A percentile compares a stretch with the other conserved stretches of the same genome.
These are phyloP conservation scores for Blastobotrys elegans DNA, from an alignment of 1,139 yeast species.

Conservation along the genomic window DNA sequence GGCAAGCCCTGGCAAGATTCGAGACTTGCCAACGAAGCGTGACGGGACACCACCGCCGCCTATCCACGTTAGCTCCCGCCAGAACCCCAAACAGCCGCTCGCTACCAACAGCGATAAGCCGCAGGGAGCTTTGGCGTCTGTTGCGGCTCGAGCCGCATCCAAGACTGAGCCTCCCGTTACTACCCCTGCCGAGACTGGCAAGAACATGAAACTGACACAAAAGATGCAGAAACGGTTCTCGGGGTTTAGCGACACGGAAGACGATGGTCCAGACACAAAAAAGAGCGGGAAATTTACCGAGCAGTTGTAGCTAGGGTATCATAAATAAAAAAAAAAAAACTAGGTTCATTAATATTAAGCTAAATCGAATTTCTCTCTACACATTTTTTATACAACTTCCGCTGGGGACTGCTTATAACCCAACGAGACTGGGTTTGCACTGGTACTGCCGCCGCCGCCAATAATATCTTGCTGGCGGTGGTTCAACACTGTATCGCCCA, in stretches of 20 bases:
- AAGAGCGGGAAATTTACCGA: slow-evolving; percentile 4
- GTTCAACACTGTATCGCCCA: neutral
- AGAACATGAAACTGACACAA: neutral
- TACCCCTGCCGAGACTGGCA: slow-evolving; percentile 5
- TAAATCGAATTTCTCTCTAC: neutral
- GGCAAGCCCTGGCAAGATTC: slow-evolving; percentile 10
- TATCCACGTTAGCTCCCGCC: neutral
- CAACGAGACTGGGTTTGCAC: neutral
- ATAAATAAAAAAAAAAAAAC: too few relatives aligned
- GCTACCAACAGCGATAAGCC: neutral
- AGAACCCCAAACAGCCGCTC: neutral
- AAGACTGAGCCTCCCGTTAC: slow-evolving; percentile 5
- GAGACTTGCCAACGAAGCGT: slow-evolving; percentile 2
- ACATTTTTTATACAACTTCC: slow-evolving; percentile 4
- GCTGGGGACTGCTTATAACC: neutral
- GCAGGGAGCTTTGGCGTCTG: slow-evolving; percentile 10
- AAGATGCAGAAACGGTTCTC: slow-evolving; percentile 14
- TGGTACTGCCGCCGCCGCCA: neutral
- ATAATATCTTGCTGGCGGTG: too few relatives aligned
- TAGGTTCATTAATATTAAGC: neutral
- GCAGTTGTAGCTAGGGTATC: neutral
- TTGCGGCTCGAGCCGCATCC: slow-evolving; percentile 17
- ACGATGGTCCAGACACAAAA: neutral
- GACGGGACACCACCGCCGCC: slow-evolving; percentile 1
- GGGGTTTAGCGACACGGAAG: slow-evolving; percentile 13